Evolutionary conservation across 1,139 yeast species (phyloP).

Genomic region (Magnusiomyces sp.): DNA sequence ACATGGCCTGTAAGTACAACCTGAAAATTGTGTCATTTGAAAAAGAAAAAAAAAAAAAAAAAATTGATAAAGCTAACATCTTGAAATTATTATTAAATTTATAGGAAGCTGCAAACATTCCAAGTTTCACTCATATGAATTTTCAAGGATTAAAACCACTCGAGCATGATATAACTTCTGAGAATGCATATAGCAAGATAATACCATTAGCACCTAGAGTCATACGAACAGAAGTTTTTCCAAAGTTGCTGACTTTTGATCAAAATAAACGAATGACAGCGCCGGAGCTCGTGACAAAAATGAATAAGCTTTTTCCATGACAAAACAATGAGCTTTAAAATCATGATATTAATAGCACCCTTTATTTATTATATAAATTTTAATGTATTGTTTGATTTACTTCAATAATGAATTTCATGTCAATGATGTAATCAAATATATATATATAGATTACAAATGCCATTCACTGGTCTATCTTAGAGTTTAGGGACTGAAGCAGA

Average conservation of each 20-base stretch:
- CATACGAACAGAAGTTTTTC: not conserved
- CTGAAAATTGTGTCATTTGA: not conserved
- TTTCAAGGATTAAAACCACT: not conserved
- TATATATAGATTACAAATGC: not conserved
- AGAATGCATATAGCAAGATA: not conserved
- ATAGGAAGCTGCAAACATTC: not conserved
- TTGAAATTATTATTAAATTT: not conserved
- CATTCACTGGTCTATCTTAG: not conserved
- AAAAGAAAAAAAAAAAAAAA: not conserved
- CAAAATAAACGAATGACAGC: not conserved
- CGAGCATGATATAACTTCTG: not conserved
- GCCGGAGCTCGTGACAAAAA: too few relatives aligned
- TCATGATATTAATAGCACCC: too few relatives aligned
- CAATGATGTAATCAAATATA: not conserved
- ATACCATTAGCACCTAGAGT: constrained; percentile 1
- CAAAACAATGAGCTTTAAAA: too few relatives aligned
- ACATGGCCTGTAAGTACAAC: constrained; percentile 43
- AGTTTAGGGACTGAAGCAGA: too few relatives aligned
- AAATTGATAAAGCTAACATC: not conserved
- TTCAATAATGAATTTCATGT: too few relatives aligned
- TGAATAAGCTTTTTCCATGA: too few relatives aligned
- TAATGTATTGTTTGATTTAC: too few relatives aligned
- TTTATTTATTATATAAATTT: too few relatives aligned
- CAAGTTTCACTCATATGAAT: not conserved
- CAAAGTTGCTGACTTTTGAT: not conserved